Base-by-base conservation (phyloP, 495 filamentous ascomycete genomes). In the Viridothelium virens region DNA sequence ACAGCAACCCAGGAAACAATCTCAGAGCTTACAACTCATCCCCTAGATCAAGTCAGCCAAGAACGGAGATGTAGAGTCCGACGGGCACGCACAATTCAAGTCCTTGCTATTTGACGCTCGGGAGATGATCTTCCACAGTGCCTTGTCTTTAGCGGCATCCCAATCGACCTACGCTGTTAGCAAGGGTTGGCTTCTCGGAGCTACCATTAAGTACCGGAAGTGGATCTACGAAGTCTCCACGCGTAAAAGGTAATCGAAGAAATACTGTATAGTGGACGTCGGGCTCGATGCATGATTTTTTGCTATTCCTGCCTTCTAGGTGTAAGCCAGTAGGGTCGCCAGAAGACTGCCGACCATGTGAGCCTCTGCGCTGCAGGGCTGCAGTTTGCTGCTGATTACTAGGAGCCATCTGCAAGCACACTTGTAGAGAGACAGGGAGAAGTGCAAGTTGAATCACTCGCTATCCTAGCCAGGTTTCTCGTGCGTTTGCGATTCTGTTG, bases 101-200 rank as follows among this genome's bases (percentile, higher is more conserved):
- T 92, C 88, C 65, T 84, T 86, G 65, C 86, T 85, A 50, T 89
- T 89, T 9, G 82, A 86, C 66, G 80, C 83, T 65, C 82, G 85
- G 0, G 92, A 96, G 2, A 98, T 83, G 56, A 93, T 84, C 69
- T 88, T 88, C 94, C 94, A 97, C n/a, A 98, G 78, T 3, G 86
- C 83, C 61, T 87, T 86, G 72, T 97, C 95, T 75, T 97, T 97
- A 25, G 79, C 75, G 3, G 88, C 83, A 75, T 91, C 86, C 88
- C 88, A 91, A 65, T 86, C 81, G 56, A 87, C 82, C 83, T 89
- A 68, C 37, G 61, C 33, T 16, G 61, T 75, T 47, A 74, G 68
- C 63, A 48, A 18, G n/a, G 3, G 56, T 10, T 34, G 1, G 61
- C 65, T 61, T 63, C 34, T 47, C 74, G 25, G 9, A n/a, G 38